Evolutionary conservation across 306 rosid genomes (phyloP).

Genomic region (Sophora flavescens): DNA sequence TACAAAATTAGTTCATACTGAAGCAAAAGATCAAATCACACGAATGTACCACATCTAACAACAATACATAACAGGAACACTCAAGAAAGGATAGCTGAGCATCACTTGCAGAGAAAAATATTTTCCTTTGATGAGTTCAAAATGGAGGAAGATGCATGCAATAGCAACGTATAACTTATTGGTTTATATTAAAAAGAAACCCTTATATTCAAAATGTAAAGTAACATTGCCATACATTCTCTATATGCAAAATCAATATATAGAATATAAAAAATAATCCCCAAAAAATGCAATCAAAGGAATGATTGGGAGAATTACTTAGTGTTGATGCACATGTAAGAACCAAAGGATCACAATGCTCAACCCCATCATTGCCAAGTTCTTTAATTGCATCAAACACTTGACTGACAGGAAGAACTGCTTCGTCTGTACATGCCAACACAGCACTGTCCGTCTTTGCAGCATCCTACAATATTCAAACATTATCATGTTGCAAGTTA

Average conservation of each 20-base stretch:
- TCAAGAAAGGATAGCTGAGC: not conserved
- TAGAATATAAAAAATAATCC: not conserved
- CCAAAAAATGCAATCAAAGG: not conserved
- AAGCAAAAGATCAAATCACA: conserved; percentile 7
- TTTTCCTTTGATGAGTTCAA: not conserved
- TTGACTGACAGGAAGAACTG: conserved; percentile 57
- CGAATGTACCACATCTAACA: not conserved
- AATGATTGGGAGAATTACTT: conserved; percentile 46
- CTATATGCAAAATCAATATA: conserved; percentile 1
- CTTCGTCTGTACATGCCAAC: conserved; percentile 75
- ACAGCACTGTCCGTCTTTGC: conserved; percentile 48
- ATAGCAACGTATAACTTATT: not conserved
- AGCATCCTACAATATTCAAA: conserved; percentile 53
- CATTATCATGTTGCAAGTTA: not conserved
- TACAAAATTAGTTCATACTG: not conserved
- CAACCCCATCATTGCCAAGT: conserved; percentile 52
- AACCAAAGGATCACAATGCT: conserved; percentile 59
- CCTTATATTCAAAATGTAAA: not conserved
- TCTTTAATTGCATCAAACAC: conserved; percentile 56
- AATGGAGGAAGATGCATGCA: not conserved
- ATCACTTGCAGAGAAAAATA: not conserved
- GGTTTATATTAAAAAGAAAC: not conserved
- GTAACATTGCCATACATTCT: no score
- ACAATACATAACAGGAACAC: not conserved
- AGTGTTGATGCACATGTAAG: conserved; percentile 65